These are phyloP conservation scores for Penicillium canescens DNA, from an alignment of 495 filamentous ascomycete species.

Conservation along the genomic window DNA sequence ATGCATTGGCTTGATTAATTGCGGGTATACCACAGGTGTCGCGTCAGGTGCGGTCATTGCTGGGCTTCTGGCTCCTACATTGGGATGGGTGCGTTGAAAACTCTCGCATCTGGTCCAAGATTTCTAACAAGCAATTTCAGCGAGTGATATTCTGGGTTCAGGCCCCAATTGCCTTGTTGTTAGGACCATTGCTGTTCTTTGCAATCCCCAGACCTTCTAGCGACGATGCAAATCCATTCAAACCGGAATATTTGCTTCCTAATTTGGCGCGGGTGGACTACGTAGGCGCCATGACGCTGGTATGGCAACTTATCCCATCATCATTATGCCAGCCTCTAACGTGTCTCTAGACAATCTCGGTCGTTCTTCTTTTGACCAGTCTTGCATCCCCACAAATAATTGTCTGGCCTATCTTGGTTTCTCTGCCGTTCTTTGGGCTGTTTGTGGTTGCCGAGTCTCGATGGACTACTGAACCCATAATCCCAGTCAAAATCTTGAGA, in stretches of 20 bases:
- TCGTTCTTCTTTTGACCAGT: constrained; percentile 65
- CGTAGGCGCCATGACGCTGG: constrained; percentile 60
- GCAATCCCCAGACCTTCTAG: constrained; percentile 50
- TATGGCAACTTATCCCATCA: constrained; percentile 28
- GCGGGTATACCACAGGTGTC: constrained; percentile 68
- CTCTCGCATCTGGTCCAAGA: neutral
- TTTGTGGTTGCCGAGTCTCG: constrained; percentile 63
- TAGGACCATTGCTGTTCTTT: constrained; percentile 58
- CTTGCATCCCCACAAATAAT: constrained; percentile 60
- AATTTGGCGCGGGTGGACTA: constrained; percentile 70
- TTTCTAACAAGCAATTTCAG: constrained; percentile 31
- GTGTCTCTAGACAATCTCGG: constrained; percentile 43
- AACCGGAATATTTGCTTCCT: constrained; percentile 25
- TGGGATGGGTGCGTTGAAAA: constrained; percentile 64
- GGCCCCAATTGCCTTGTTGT: constrained; percentile 54
- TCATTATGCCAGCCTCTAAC: neutral
- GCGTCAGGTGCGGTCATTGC: constrained; percentile 69
- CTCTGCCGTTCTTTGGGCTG: constrained; percentile 46
- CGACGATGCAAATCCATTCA: constrained; percentile 22
- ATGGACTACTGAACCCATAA: constrained; percentile 62
- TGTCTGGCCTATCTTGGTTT: constrained; percentile 56
- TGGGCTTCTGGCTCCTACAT: constrained; percentile 58
- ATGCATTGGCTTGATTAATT: constrained; percentile 66
- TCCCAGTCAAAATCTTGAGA: constrained; percentile 63
- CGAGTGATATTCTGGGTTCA: constrained; percentile 69